phyloP scores from a whole-genome alignment of 1,139 yeast species.

The Diutina ranongensis region DNA sequence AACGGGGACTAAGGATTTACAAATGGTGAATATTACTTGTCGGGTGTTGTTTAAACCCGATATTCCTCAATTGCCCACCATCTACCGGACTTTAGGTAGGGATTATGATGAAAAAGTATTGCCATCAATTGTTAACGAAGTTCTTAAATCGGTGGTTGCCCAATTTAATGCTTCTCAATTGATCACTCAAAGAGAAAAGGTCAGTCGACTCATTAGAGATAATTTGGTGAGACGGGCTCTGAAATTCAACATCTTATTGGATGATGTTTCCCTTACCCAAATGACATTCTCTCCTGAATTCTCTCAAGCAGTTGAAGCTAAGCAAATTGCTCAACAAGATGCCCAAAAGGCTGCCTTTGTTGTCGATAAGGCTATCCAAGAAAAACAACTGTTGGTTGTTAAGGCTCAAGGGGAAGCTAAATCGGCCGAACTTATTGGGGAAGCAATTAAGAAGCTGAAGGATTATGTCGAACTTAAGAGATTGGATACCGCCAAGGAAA shows the following conservation, averaged over 20 bases:
- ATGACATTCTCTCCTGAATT: slow-evolving; percentile 98
- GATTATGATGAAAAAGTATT: slow-evolving; percentile 95
- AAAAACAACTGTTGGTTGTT: slow-evolving; percentile 91
- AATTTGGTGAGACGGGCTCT: slow-evolving; percentile 85
- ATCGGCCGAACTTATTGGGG: slow-evolving; percentile 97
- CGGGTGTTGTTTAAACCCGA: slow-evolving; percentile 92
- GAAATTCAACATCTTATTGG: slow-evolving; percentile 76
- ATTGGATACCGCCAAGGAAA: slow-evolving; percentile 93
- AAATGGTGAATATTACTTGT: slow-evolving; percentile 97
- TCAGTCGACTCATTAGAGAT: slow-evolving; percentile 83
- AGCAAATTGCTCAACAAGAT: slow-evolving; percentile 98
- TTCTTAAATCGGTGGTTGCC: slow-evolving; percentile 91
- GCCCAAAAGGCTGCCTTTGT: slow-evolving; percentile 97
- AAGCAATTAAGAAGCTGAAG: slow-evolving; percentile 89
- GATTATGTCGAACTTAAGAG: slow-evolving; percentile 95
- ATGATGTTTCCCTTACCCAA: slow-evolving; percentile 89
- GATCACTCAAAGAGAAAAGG: slow-evolving; percentile 96
- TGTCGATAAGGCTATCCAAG: slow-evolving; percentile 95
- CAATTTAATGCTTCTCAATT: slow-evolving; percentile 97
- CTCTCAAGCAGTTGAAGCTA: slow-evolving; percentile 95
- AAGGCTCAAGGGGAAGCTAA: slow-evolving; percentile 98
- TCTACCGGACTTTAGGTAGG: slow-evolving; percentile 82
- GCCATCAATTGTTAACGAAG: slow-evolving; percentile 96
- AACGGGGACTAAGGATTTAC: slow-evolving; percentile 96
- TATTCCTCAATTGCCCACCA: slow-evolving; percentile 62